Conservation (phyloP, 73 alveolate species). For the Symbiodinium natans region DNA sequence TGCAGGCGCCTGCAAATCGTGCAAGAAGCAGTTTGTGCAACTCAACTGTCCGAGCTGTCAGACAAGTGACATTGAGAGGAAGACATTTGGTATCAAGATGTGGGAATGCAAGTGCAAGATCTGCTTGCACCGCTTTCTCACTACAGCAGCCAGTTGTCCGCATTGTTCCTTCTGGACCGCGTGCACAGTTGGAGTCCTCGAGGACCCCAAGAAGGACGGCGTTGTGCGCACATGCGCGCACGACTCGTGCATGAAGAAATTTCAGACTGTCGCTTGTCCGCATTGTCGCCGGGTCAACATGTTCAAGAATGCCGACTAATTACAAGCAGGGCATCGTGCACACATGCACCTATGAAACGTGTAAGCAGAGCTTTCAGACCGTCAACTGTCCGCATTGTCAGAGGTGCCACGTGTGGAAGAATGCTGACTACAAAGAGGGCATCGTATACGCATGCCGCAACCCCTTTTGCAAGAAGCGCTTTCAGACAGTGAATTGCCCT, state of each 20-base stretch:
- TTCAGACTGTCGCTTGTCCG: not conserved
- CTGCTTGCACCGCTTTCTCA: no score
- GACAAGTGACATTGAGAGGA: no score
- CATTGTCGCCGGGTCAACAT: not conserved
- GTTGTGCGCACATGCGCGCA: not conserved
- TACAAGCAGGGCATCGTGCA: not conserved
- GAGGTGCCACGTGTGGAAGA: not conserved
- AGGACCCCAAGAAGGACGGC: no score
- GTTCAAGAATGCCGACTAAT: not conserved
- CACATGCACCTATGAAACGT: not conserved
- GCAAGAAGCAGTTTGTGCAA: no score
- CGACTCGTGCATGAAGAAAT: not conserved
- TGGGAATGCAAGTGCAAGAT: no score
- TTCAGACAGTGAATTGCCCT: not conserved
- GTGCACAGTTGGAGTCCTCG: no score
- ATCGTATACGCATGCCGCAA: not conserved
- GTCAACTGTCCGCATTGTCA: not conserved
- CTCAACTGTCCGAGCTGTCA: no score
- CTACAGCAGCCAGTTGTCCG: no score
- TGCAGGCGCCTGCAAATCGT: no score
- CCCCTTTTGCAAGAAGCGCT: not conserved
- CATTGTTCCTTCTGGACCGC: no score
- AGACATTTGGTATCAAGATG: no score
- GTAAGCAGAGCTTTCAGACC: not conserved
- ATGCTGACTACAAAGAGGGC: not conserved